Percentiles rank a stretch among this genome's conserved stretches.
Conservation (phyloP, 805 yeast species). For the Yarrowia sp. region DNA sequence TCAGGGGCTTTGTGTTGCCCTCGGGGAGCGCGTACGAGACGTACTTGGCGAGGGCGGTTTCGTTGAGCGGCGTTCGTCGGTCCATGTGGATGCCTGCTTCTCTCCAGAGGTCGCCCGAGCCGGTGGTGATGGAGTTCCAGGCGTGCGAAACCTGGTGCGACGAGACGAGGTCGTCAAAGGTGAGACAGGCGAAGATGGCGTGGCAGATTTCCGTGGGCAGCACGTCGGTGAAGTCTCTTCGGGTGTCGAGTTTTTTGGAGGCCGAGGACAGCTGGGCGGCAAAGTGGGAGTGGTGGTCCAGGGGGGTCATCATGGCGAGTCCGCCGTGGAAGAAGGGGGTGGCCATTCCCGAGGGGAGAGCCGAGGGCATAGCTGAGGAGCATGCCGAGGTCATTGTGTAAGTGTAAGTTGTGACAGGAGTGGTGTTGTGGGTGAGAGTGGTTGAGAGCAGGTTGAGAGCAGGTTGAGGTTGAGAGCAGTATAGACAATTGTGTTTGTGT, state of each 20-base stretch:
- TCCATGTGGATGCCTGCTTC: not conserved
- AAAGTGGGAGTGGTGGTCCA: slow-evolving; percentile 14
- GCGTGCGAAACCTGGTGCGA: slow-evolving; percentile 4
- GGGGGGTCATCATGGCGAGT: not conserved
- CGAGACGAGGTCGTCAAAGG: slow-evolving; percentile 12
- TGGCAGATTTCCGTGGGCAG: slow-evolving; percentile 22
- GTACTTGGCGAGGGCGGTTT: not conserved
- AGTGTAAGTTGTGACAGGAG: not conserved
- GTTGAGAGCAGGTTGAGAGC: not conserved
- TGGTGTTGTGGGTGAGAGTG: not conserved
- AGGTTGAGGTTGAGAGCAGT: not conserved
- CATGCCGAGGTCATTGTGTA: not conserved
- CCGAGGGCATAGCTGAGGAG: slow-evolving; percentile 4
- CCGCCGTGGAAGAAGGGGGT: slow-evolving; percentile 10
- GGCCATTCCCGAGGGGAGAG: slow-evolving; percentile 17
- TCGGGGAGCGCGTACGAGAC: not conserved
- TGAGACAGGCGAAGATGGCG: not conserved
- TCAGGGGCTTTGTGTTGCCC: not conserved
- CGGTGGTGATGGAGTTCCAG: slow-evolving; percentile 6
- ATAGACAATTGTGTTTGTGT: no score
- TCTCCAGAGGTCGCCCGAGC: slow-evolving; percentile 8
- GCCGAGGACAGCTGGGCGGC: not conserved
- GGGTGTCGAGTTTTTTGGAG: slow-evolving; percentile 4
- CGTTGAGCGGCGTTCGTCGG: not conserved
- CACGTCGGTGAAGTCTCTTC: not conserved